Base-by-base conservation (phyloP, 805 yeast species). In the Candida cerambycidarum region DNA sequence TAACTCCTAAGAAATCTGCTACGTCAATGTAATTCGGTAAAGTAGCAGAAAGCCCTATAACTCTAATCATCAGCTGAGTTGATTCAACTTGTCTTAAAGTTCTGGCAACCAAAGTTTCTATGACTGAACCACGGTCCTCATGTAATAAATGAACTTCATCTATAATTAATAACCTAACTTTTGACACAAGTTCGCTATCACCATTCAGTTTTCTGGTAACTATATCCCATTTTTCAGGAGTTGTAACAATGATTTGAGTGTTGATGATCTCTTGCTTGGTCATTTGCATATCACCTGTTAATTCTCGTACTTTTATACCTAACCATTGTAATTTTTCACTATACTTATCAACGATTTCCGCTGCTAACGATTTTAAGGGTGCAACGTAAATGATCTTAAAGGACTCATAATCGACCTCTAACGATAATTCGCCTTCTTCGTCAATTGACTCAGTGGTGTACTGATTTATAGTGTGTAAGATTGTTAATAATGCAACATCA, bases 191-290 rank as follows among this genome's bases (percentile, higher is more conserved):
- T 52, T 89, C 96, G 38, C 79, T 80, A 55, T 90, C 97, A 40
- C 97, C 97, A 52, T 76, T 84, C 29, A 90, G 83, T 58, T 93
- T 93, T 58, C 98, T 78, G 0, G 99, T 92, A 1, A 93, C 97
- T 2, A 93, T 97, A 66, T 93, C 98, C 98, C 98, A 92, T 57
- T 90, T 92, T 59, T 93, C 99, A 0, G 98, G 98, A 0, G 99
- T 92, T 0, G 97, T 87, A 1, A 92, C 95, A 36, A 92, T 68
- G 9, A 92, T 65, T 54, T 92, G 96, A 0, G 96, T 85, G 34
- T 78, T 81, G 5, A 77, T 63, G 23, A 92, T 83, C 58, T 92
- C 95, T 45, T 76, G 80, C 53, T 79, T 83, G 3, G 90, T 83
- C 46, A 92, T 64, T 42, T 82, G 81, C 27, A 89, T 78, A 56